phyloP scores from a whole-genome alignment of 768 basidiomycete genomes.

The Gloeopeniophorella convolvens region DNA sequence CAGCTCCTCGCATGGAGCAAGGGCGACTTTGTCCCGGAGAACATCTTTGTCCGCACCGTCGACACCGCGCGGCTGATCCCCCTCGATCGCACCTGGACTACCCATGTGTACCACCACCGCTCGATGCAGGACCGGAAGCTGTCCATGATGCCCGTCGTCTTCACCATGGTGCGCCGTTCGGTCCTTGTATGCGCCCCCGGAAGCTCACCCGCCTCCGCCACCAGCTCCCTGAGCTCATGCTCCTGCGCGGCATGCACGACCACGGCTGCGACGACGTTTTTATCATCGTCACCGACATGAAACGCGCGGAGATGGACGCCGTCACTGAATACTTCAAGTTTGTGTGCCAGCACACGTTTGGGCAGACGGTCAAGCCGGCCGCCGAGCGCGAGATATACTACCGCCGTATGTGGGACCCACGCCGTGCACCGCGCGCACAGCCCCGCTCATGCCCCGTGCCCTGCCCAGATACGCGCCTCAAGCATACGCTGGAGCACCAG shows the following conservation, averaged over 20 bases:
- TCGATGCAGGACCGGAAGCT: slow-evolving; percentile 67
- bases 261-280: slow-evolving; percentile 72
- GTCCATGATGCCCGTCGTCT: slow-evolving; percentile 75
- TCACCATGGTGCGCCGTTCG: slow-evolving; percentile 56
- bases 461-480: slow-evolving; percentile 55
- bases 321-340: slow-evolving; percentile 74
- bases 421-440: neutral
- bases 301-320: slow-evolving; percentile 76
- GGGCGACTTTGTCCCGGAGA: slow-evolving; percentile 72
- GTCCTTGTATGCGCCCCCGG: neutral
- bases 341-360: slow-evolving; percentile 59
- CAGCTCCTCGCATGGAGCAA: slow-evolving; percentile 48
- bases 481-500: slow-evolving; percentile 58
- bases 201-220: too few species aligned
- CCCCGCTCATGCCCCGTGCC: slow-evolving; percentile 2
- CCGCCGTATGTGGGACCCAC: slow-evolving; percentile 48
- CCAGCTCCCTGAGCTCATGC: slow-evolving; percentile 74
- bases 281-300: slow-evolving; percentile 74
- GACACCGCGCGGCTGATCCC: slow-evolving; percentile 75
- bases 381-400: slow-evolving; percentile 61
- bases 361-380: slow-evolving; percentile 56
- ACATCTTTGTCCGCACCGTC: slow-evolving; percentile 72
- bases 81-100: slow-evolving; percentile 76
- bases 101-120: slow-evolving; percentile 72
- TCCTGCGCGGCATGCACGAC: slow-evolving; percentile 76